Base-by-base conservation (phyloP, 768 basidiomycete species). In the Boletus speciosus region DNA sequence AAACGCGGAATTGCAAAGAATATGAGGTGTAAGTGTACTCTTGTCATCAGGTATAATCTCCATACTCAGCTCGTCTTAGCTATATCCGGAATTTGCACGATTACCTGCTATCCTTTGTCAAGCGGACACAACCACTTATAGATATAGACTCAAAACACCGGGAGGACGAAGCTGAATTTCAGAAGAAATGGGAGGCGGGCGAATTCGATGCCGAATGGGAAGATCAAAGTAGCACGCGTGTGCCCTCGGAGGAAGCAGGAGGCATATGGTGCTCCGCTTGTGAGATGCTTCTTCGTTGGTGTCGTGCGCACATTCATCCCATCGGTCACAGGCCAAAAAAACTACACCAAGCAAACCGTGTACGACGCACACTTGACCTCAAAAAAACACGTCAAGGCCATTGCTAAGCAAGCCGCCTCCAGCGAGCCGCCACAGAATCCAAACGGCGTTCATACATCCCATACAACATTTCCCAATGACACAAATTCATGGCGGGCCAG, bases 331-430 rank as follows among this genome's bases (percentile, higher is more conserved):
- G 95, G 95, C 69, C 93, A 98, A 72, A 97, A 95, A 68, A 76
- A 82, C 53, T 98, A 98, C 71, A 83, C 95, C 12, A 99, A 98
- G 71, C 92, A 98, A 71, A 98, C 97, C 0, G 97, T 99, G 9
- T 99, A 94, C 68, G 91, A 97, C 57, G 94, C 94, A 2, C 97
- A 98, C 68, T 71, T 98, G 48, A 93, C 85, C 2, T 96, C 94
- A 21, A 98, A 95, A 76, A 98, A 93, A 69, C 97, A 99, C 65
- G 74, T 91, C 65, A 99, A 98, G 74, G 90, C 93, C 8, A 78
- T 82, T n/a, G 81, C 85, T 8, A 91, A 85, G 60, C 85, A 88
- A 65, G 85, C 81, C 4, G 59, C 66, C 21, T 70, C 76, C n/a
- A 58, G 64, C 57, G 61, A 64, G 61, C 57, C 72, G 58, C 44